Evolutionary conservation across 805 yeast species (phyloP).

Genomic region (Candida silvicultrix): DNA sequence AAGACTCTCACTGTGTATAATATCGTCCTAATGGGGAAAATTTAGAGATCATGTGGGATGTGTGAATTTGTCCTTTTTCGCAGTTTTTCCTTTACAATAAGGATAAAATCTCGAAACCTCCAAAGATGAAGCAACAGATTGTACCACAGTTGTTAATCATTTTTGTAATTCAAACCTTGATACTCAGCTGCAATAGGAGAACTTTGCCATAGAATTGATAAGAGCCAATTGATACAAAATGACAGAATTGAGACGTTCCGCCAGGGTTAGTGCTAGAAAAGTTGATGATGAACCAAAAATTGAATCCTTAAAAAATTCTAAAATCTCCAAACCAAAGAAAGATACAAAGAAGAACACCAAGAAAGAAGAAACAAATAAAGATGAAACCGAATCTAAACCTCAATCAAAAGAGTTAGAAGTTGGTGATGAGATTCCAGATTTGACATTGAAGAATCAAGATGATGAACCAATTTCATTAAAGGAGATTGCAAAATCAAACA

Average conservation of each 20-base stretch:
- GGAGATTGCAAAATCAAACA: slow-evolving; percentile 31
- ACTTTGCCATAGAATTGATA: not conserved
- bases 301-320: slow-evolving; percentile 10
- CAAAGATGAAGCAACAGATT: too few species aligned
- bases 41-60: not conserved
- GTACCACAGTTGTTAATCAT: slow-evolving; percentile 2
- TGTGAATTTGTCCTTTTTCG: too few species aligned
- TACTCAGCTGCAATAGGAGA: too few species aligned
- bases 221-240: not conserved
- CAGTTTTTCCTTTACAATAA: not conserved
- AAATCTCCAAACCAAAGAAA: slow-evolving; percentile 19
- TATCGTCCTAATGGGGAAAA: not conserved
- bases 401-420: slow-evolving; percentile 27
- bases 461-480: slow-evolving; percentile 51
- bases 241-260: slow-evolving; percentile 25
- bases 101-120: too few species aligned
- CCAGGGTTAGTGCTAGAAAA: slow-evolving; percentile 15
- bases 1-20: too few species aligned
- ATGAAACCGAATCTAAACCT: slow-evolving; percentile 4
- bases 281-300: slow-evolving; percentile 4
- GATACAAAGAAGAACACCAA: slow-evolving; percentile 4
- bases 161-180: too few species aligned
- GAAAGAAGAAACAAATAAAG: slow-evolving; percentile 6
- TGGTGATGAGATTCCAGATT: slow-evolving; percentile 64
- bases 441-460: slow-evolving; percentile 62